These are phyloP conservation scores for Penicillium vulpinum DNA, from an alignment of 2,329 filamentous ascomycete genomes.

Conservation along the genomic window DNA sequence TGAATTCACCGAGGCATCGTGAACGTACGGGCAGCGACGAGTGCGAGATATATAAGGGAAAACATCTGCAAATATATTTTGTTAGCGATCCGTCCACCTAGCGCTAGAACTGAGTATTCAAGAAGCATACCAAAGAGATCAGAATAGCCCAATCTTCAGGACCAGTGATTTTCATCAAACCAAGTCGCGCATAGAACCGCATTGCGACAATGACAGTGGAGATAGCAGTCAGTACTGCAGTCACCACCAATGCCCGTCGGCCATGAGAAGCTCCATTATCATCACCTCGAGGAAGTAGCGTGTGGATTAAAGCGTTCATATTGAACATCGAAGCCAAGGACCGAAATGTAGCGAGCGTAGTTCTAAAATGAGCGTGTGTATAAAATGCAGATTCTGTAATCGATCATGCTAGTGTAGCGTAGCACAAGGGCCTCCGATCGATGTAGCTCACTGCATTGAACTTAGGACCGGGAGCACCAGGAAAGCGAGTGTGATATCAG, in stretches of 20 bases:
- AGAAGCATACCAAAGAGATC: constrained; percentile 24
- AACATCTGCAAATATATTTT: constrained; percentile 14
- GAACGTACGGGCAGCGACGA: constrained; percentile 31
- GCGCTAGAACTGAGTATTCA: background rate
- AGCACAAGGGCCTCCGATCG: background rate
- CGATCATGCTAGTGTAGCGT: constrained; percentile 2
- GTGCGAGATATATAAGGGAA: constrained; percentile 29
- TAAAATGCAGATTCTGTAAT: background rate
- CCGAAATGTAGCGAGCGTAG: background rate
- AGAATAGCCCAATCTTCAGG: constrained; percentile 37
- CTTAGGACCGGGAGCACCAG: background rate
- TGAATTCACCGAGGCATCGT: background rate
- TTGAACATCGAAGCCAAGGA: constrained; percentile 8
- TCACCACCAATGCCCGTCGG: constrained; percentile 32
- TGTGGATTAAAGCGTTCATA: constrained; percentile 20
- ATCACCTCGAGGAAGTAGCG: constrained; percentile 18
- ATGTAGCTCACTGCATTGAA: constrained; percentile 2
- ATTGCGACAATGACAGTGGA: constrained; percentile 29
- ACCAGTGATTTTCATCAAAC: constrained; percentile 34
- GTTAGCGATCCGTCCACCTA: background rate
- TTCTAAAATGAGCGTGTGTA: constrained; percentile 16
- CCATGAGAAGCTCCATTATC: constrained; percentile 25
- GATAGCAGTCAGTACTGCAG: constrained; percentile 30
- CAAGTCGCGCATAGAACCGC: constrained; percentile 30
- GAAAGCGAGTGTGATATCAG: background rate